Percentiles rank a stretch among this genome's conserved stretches.
phyloP scores from a whole-genome alignment of 495 filamentous ascomycete genomes.

The Hamigera avellanea region DNA sequence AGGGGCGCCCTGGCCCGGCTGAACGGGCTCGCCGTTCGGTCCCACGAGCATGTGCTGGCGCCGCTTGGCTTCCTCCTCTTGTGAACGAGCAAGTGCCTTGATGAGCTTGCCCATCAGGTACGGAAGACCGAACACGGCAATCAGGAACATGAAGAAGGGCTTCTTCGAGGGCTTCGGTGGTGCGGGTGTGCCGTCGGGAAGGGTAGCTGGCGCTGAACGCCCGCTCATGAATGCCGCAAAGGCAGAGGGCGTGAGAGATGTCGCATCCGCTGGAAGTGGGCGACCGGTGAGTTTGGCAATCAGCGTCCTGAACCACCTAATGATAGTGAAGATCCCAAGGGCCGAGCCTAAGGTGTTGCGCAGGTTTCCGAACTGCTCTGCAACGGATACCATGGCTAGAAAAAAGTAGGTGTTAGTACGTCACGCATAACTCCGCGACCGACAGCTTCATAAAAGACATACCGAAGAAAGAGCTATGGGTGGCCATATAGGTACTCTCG shows the following conservation, averaged over 20 bases:
- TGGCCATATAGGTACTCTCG: conserved; percentile 99
- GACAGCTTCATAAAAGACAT: conserved; percentile 21
- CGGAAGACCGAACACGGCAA: conserved; percentile 88
- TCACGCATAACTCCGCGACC: not conserved
- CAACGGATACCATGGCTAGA: conserved; percentile 92
- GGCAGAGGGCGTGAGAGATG: conserved; percentile 72
- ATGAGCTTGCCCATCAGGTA: conserved; percentile 96
- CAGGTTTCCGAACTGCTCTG: conserved; percentile 90
- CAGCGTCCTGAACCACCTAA: conserved; percentile 85
- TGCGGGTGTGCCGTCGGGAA: conserved; percentile 44
- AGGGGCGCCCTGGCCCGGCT: conserved; percentile 20
- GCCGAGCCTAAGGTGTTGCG: conserved; percentile 91
- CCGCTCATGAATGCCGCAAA: conserved; percentile 73
- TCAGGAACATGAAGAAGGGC: conserved; percentile 88
- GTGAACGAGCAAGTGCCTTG: conserved; percentile 64
- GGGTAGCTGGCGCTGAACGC: conserved; percentile 24
- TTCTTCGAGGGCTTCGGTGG: conserved; percentile 74
- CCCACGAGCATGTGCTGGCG: conserved; percentile 42
- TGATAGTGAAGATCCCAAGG: conserved; percentile 87
- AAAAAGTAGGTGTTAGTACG: not conserved
- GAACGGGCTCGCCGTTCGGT: conserved; percentile 35
- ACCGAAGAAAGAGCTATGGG: conserved; percentile 98
- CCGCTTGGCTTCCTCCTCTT: conserved; percentile 64
- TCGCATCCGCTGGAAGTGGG: conserved; percentile 75
- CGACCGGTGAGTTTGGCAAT: conserved; percentile 92